Conservation (phyloP, 345 rosid genomes). For the Aquilaria yunnanensis region DNA sequence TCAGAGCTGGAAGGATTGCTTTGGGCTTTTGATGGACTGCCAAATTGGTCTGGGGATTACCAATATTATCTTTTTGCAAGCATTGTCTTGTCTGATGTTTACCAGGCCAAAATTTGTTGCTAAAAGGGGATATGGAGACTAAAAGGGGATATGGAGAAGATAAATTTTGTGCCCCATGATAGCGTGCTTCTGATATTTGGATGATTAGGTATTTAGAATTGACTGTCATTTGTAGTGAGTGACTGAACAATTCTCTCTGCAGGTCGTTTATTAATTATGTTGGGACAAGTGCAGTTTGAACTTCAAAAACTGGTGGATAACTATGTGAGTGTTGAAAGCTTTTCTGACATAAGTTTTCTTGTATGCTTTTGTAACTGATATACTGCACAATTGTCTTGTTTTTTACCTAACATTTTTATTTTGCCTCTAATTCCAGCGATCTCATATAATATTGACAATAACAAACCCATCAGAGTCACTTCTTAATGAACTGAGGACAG, state of each 20-base stretch:
- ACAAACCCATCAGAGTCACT: constrained; percentile 92
- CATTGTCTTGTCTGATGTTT: too few relatives aligned
- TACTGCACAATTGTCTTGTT: not conserved
- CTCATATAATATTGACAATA: constrained; percentile 69
- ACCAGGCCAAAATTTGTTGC: not conserved
- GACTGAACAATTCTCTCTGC: constrained; percentile 19
- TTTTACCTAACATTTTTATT: constrained; percentile 9
- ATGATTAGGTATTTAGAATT: not conserved
- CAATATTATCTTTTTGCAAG: too few relatives aligned
- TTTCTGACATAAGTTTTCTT: constrained; percentile 2
- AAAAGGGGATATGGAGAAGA: too few relatives aligned
- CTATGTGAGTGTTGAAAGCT: constrained; percentile 61
- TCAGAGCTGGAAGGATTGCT: too few relatives aligned
- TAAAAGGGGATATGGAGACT: too few relatives aligned
- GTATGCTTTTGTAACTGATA: not conserved
- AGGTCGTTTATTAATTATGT: constrained; percentile 65
- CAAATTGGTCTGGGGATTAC: too few relatives aligned
- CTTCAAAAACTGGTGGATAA: constrained; percentile 81
- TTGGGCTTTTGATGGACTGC: too few relatives aligned
- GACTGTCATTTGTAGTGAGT: not conserved
- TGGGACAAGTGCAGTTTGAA: constrained; percentile 82
- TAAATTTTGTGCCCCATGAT: not conserved
- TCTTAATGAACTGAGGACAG: constrained; percentile 85
- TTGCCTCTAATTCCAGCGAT: constrained; percentile 52
- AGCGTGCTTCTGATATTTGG: not conserved